Conservation (phyloP, 192 early-diverging fungal species). For the Coemansia sp. region DNA sequence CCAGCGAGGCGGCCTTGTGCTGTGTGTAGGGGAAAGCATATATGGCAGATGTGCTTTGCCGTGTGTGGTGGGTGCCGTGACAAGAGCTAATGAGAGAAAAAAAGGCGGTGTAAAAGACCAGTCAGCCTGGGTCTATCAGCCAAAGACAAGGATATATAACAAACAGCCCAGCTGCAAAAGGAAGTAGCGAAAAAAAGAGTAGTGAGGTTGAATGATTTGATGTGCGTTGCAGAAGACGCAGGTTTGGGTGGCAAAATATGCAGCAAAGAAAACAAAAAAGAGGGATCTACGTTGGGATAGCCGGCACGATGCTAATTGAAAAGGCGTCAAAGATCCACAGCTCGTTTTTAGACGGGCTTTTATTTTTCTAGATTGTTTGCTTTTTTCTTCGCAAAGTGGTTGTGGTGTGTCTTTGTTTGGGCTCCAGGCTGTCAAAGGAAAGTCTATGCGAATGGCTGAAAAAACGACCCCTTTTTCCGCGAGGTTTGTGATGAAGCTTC, state of each 20-base stretch:
- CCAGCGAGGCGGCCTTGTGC: slow-evolving; percentile 14
- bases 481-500: too few species aligned
- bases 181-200: not conserved
- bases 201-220: not conserved
- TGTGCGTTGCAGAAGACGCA: not conserved
- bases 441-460: too few species aligned
- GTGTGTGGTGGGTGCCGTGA: not conserved
- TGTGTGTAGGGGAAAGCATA: not conserved
- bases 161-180: not conserved
- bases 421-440: too few species aligned
- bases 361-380: too few species aligned
- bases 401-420: too few species aligned
- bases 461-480: too few species aligned
- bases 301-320: not conserved
- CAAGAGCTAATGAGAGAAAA: not conserved
- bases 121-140: not conserved
- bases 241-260: not conserved
- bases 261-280: not conserved
- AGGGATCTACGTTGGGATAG: not conserved
- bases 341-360: too few species aligned
- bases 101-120: not conserved
- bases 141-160: not conserved
- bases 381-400: too few species aligned
- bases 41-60: not conserved
- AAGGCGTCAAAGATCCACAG: not conserved